Base-by-base conservation (phyloP, 306 rosid genomes). In the Sphenostylis stenocarpa region DNA sequence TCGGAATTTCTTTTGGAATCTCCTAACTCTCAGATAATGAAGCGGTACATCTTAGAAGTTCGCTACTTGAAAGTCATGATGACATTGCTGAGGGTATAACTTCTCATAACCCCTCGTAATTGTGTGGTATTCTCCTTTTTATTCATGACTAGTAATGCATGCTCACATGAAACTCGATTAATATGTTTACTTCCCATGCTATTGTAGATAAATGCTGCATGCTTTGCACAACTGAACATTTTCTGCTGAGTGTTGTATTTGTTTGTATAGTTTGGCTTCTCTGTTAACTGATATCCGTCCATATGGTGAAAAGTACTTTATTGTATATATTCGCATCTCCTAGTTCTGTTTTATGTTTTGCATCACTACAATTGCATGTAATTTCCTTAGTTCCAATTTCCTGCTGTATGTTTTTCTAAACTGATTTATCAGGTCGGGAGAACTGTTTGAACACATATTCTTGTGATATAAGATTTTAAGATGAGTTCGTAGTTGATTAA, bases 1-100 rank as follows among this genome's bases (percentile, higher is more conserved):
- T 88, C 94, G 29, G 97, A 95, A 12, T 89, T 95, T 73, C 96
- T 95, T 38, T 84, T 90, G 93, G 99, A 95, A 79, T 28, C 92
- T 65, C 90, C 94, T 56, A 95, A 95, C 83, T 77, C 97, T 75
- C 92, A 88, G 62, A 82, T 95, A 88, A 92, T 95, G 97, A 92
- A 91, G 90, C 93, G 89, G 62, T 95, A 89, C 88, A 92, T 95
- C 81, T 69, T 86, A 75, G 97, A 95, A 87, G 96, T 92, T 78
- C 89, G 87, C 63, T 85, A 81, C 85, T 73, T 95, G 88, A 92
- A 95, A 82, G 88, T 89, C 81, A 88, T 92, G 93, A 92, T 92
- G 99, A 87, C 96, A 28, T 84, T 95, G 73, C 82, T 95, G 63
- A 92, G 82, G 99, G 99, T 95, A 90, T 58, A 39, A 17, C 73